Evolutionary conservation across 495 filamentous ascomycete species (phyloP).

Genomic region (Penicillium antarcticum): DNA sequence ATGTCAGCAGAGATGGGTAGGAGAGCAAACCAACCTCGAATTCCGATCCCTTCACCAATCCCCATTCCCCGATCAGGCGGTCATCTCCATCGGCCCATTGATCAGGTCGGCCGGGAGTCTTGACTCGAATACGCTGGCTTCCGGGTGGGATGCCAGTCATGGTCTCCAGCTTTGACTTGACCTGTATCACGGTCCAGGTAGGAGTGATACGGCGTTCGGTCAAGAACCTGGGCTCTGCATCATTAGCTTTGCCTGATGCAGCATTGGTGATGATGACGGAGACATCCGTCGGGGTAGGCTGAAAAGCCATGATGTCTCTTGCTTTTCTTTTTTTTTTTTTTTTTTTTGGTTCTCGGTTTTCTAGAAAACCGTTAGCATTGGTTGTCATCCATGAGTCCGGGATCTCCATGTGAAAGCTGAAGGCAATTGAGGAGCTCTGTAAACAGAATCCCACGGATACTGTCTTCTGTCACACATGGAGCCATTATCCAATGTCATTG

Average conservation of each 20-base stretch:
- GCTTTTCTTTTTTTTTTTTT: neutral
- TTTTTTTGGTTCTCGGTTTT: neutral
- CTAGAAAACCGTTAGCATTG: neutral
- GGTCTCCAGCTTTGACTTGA: conserved; percentile 88
- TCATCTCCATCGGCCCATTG: conserved; percentile 41
- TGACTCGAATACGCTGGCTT: conserved; percentile 63
- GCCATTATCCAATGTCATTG: neutral
- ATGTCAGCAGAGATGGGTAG: neutral
- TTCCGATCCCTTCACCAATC: conserved; percentile 38
- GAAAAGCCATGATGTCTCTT: conserved; percentile 33
- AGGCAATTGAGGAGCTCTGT: neutral
- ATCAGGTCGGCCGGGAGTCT: conserved; percentile 32
- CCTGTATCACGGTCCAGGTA: conserved; percentile 82
- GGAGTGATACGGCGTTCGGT: conserved; percentile 89
- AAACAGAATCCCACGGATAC: neutral
- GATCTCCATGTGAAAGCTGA: no score
- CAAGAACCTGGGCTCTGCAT: conserved; percentile 68
- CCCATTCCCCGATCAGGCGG: conserved; percentile 34
- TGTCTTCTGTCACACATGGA: no score
- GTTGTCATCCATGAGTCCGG: no score
- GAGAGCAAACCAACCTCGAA: conserved; percentile 35
- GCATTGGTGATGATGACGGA: conserved; percentile 80
- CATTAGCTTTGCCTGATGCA: conserved; percentile 60
- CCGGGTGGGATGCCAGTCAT: conserved; percentile 87
- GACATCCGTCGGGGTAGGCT: conserved; percentile 70